Base-by-base conservation (phyloP, 202 grass and related monocot genomes). In the Elaeis oleifera region DNA sequence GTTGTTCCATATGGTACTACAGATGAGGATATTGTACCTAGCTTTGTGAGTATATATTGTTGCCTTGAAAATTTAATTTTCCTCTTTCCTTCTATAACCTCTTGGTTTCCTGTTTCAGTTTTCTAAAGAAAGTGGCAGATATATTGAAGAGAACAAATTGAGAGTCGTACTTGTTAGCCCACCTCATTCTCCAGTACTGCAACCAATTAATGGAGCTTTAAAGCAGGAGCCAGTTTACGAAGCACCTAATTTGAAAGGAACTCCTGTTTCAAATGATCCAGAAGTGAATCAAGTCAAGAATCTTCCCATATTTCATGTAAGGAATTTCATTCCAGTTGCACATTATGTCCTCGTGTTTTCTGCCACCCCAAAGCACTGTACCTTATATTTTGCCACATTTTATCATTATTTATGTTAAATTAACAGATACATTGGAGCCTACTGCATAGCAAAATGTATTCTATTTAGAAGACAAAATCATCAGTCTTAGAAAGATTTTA, bases 71-170 rank as follows among this genome's bases (percentile, higher is more conserved):
- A 44, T 44, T 75, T 5, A 54, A 69, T 75, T 49, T 54, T 49
- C 53, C 61, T 5, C 50, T n/a, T 36, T 73, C 31, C 53, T 22
- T 67, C 6, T 64, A 68, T 54, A 50, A 54, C 60, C 23, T 54
- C 29, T 56, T 51, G 1, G 3, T 67, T 69, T 60, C 53, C 51
- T 64, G 73, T 51, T 21, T 49, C 78, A 99, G 95, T 99, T 99
- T 70, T 94, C 88, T 53, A 99, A 90, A 76, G 89, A 99, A 80
- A 85, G 49, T 76, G 86, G 86, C 50, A 77, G 73, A 80, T 87
- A 87, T 65, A 94, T 99, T 19, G 88, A 94, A 74, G 95, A 99
- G 80, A 99, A 78, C 53, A 99, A 99, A 89, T 70, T 99, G 66
- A 83, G 75, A 69, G 94, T 99, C 58, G 72, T 99, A 28, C 94